phyloP scores from a whole-genome alignment of 2,329 filamentous ascomycete genomes.

The Dactylella cylindrospora region DNA sequence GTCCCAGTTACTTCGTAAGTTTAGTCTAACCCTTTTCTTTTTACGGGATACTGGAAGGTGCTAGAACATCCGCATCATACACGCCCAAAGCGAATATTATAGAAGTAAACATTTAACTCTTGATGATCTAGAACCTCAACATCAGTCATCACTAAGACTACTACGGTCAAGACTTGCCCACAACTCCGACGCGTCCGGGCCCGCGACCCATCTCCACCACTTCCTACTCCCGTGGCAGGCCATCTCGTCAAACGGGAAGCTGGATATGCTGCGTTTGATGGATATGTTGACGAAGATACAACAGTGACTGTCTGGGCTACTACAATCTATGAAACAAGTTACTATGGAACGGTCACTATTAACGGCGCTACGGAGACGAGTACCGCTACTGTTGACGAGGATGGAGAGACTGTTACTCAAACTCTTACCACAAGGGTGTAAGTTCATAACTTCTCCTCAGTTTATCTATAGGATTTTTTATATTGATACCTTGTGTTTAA shows the following conservation, averaged over 20 bases:
- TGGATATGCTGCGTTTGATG: slow-evolving; percentile 22
- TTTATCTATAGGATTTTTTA: background rate
- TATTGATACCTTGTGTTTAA: background rate
- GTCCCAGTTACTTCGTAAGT: slow-evolving; percentile 28
- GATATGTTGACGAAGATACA: slow-evolving; percentile 2
- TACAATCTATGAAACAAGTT: slow-evolving; percentile 9
- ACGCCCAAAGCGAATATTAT: no score
- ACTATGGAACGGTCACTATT: slow-evolving; percentile 10
- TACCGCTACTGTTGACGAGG: slow-evolving; percentile 9
- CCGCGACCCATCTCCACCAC: background rate
- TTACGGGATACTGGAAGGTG: background rate
- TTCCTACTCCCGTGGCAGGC: background rate
- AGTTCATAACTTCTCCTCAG: background rate
- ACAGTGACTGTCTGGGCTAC: slow-evolving; percentile 18
- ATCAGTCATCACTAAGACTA: slow-evolving; percentile 12
- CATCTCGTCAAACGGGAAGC: slow-evolving; percentile 15
- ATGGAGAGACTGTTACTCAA: slow-evolving; percentile 5
- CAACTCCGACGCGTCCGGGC: slow-evolving; percentile 4
- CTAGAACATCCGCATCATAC: no score
- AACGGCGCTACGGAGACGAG: slow-evolving; percentile 2
- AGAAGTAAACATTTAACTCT: background rate
- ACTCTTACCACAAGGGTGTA: slow-evolving; percentile 16
- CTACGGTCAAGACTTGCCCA: slow-evolving; percentile 11
- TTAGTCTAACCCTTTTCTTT: no score
- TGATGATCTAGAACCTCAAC: slow-evolving; percentile 6